These are phyloP conservation scores for Aspergillus fumigatus DNA, from an alignment of 2,329 filamentous ascomycete genomes.

Conservation along the genomic window DNA sequence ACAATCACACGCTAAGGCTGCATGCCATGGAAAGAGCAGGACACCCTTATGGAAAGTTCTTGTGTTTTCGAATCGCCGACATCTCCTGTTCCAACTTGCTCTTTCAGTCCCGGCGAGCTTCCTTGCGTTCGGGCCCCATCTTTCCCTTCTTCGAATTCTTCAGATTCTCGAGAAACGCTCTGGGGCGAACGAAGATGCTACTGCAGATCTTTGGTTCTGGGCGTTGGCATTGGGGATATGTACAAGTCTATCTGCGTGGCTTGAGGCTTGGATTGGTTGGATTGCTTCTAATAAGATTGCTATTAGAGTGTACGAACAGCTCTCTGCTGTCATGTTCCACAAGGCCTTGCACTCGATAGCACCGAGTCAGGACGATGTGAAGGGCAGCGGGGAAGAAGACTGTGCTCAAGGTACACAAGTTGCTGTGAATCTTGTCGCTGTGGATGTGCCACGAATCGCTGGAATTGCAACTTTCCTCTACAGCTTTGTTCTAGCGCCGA, in stretches of 20 bases:
- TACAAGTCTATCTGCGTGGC: constrained; percentile 52
- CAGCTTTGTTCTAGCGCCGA: constrained; percentile 57
- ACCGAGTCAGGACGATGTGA: constrained; percentile 45
- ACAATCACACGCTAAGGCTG: background rate
- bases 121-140: constrained; percentile 66
- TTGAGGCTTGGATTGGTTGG: constrained; percentile 66
- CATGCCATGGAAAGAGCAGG: constrained; percentile 16
- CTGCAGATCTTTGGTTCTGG: constrained; percentile 61
- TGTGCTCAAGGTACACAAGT: constrained; percentile 37
- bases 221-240: constrained; percentile 60
- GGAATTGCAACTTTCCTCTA: constrained; percentile 64
- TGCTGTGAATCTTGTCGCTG: constrained; percentile 67
- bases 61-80: constrained; percentile 52
- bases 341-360: constrained; percentile 72
- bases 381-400: constrained; percentile 31
- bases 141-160: constrained; percentile 63
- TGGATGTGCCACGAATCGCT: constrained; percentile 65
- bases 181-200: constrained; percentile 41
- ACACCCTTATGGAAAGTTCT: constrained; percentile 58
- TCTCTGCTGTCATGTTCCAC: constrained; percentile 68
- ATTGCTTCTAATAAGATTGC: constrained; percentile 58
- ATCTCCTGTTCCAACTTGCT: constrained; percentile 56
- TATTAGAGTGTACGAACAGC: constrained; percentile 63
- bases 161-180: constrained; percentile 56
- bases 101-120: constrained; percentile 53